These are phyloP conservation scores for Hagleromyces aurorensis DNA, from an alignment of 805 yeast genomes.

Conservation along the genomic window DNA sequence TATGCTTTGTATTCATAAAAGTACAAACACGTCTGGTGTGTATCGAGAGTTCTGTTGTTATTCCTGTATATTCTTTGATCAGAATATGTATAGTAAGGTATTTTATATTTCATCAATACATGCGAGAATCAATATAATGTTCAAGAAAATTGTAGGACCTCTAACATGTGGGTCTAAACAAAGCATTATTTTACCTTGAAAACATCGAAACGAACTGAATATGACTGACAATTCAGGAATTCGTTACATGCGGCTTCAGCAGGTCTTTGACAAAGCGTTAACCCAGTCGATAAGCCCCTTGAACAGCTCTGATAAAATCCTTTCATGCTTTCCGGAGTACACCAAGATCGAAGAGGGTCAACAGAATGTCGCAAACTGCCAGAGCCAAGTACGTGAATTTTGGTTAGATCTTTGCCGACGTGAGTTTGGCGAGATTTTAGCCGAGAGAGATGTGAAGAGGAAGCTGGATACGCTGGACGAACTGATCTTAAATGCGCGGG, in stretches of 20 bases:
- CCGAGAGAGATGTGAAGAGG: constrained; percentile 35
- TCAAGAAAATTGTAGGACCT: too few relatives aligned
- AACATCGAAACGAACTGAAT: too few relatives aligned
- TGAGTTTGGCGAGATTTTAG: constrained; percentile 48
- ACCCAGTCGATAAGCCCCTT: constrained; percentile 43
- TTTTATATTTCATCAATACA: too few relatives aligned
- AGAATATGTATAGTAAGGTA: too few relatives aligned
- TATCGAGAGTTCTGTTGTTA: too few relatives aligned
- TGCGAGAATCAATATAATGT: too few relatives aligned
- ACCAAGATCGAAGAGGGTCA: constrained; percentile 41
- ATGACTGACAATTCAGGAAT: constrained; percentile 24
- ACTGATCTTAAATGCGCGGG: constrained; percentile 32
- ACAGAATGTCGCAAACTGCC: constrained; percentile 39
- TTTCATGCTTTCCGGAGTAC: constrained; percentile 47
- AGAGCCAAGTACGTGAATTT: constrained; percentile 43
- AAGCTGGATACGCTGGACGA: constrained; percentile 35
- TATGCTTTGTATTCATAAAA: too few relatives aligned
- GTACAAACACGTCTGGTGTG: too few relatives aligned
- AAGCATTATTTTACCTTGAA: too few relatives aligned
- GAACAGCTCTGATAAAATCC: constrained; percentile 42
- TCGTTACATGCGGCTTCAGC: constrained; percentile 41
- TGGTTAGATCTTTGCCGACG: constrained; percentile 42
- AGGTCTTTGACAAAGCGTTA: constrained; percentile 46
- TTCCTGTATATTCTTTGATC: too few relatives aligned
- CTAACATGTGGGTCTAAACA: too few relatives aligned